Conservation (phyloP, 208 protist species). For the Acanthamoeba castellanii region DNA sequence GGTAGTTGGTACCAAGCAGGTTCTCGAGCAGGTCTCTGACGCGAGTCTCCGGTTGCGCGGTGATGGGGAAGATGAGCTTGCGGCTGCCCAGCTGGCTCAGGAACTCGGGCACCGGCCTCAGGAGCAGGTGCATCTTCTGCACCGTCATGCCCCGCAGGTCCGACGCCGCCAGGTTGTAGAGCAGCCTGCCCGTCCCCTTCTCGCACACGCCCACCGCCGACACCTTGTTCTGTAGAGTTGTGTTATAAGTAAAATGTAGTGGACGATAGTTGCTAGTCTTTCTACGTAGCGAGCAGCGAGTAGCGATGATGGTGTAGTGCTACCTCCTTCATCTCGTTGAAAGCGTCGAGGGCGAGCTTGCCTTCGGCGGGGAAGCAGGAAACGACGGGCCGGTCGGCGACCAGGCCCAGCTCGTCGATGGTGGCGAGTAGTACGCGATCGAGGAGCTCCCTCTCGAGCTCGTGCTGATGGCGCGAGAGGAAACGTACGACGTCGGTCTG, state of each 20-base stretch:
- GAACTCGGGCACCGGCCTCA: slow-evolving; percentile 1
- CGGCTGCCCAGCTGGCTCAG: slow-evolving; percentile 21
- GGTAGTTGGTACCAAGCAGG: neutral
- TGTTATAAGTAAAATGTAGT: too few species aligned
- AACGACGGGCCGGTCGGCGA: neutral
- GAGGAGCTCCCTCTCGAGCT: neutral
- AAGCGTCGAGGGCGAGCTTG: slow-evolving; percentile 49
- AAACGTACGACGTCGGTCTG: slow-evolving; percentile 38
- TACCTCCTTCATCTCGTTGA: slow-evolving; percentile 17
- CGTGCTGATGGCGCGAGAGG: neutral
- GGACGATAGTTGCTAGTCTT: too few species aligned
- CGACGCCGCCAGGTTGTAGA: slow-evolving; percentile 54
- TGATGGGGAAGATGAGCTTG: slow-evolving; percentile 48
- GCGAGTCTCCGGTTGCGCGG: neutral
- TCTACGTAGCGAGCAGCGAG: too few species aligned
- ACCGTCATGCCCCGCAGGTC: slow-evolving; percentile 62
- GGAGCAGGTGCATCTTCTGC: slow-evolving; percentile 40
- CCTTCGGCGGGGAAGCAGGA: neutral
- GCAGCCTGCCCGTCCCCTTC: slow-evolving; percentile 47
- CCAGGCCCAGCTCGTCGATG: slow-evolving; percentile 28
- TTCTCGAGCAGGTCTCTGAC: slow-evolving; percentile 16
- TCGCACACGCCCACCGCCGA: slow-evolving; percentile 17
- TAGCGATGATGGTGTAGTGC: neutral
- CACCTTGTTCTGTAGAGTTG: neutral
- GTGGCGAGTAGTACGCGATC: neutral